Evolutionary conservation across 2,329 filamentous ascomycete species (phyloP), one percentile per base, ranked within the genome.

Genomic region (Beauveria bassiana): DNA sequence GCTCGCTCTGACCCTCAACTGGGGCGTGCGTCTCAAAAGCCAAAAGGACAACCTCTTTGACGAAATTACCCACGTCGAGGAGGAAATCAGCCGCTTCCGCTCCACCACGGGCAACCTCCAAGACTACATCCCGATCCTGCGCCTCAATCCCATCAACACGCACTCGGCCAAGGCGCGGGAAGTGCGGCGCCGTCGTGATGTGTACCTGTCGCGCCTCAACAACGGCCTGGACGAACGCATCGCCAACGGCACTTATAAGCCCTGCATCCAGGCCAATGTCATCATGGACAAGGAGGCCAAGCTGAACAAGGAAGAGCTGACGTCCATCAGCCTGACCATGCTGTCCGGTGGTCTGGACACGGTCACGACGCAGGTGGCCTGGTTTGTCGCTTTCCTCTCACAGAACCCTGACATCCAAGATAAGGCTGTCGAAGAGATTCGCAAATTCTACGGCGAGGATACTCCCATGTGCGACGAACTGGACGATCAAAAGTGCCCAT

Each of bases 201-300:
- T 79, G 22, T 88, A 88, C 64, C 72, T 88, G 42, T 79, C 74
- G 0, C 75, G 73, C 9, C 71, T 89, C 22, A 87, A 88, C 66
- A 70, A 74, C 3, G 83, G 82, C 3, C 73, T 88, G 7, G 83
- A 87, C 61, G 78, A 83, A 24, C 77, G 83, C 1, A 87, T 88
- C 74, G 79, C 78, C 55, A 81, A 82, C 50, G 84, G 84, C 0
- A 84, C 76, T 0, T 79, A 87, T 68, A 79, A 81, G 65, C 84
- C 85, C 0, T 88, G 86, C 67, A 88, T 88, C 49, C 85, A 88
- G 64, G 85, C 84, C 4, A 88, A 87, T 64, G 80, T 88, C 38
- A 86, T 88, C 63, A 73, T 81, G 52, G 85, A 88, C 65, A 80
- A 83, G 65, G 85, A 88, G 43, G 81, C 84, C 0, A 84, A 82